Conservation (phyloP, 352 stramenopile genomes). For the Phytopythium ostracodes region DNA sequence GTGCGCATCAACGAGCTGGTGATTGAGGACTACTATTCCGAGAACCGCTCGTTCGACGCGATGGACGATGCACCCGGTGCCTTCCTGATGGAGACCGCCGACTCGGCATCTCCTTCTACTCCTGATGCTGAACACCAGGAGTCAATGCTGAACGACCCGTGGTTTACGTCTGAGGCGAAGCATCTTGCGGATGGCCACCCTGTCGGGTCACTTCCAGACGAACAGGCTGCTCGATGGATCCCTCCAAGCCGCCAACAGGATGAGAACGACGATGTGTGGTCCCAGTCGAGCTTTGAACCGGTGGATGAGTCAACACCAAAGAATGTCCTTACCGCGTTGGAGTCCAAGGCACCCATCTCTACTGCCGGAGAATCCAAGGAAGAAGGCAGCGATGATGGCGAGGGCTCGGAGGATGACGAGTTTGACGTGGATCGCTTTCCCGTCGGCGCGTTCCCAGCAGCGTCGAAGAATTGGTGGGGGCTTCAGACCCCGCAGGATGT, state of each 20-base stretch:
- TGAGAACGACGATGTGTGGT: not conserved
- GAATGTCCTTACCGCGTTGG: not conserved
- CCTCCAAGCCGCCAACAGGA: constrained; percentile 13
- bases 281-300: constrained; percentile 25
- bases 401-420: constrained; percentile 29
- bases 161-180: constrained; percentile 42
- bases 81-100: constrained; percentile 56
- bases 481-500: constrained; percentile 49
- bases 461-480: constrained; percentile 75
- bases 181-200: constrained; percentile 3
- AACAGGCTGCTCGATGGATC: constrained; percentile 68
- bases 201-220: constrained; percentile 29
- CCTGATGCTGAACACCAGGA: not conserved
- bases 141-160: constrained; percentile 36
- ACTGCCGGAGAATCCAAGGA: constrained; percentile 1
- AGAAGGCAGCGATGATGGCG: constrained; percentile 11
- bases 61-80: constrained; percentile 28
- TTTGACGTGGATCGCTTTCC: constrained; percentile 43
- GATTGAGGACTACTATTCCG: constrained; percentile 83
- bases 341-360: not conserved
- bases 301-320: constrained; percentile 31
- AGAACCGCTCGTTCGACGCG: constrained; percentile 18
- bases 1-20: constrained; percentile 81
- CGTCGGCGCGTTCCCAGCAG: constrained; percentile 47
- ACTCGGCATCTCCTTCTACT: not conserved